A percentile compares a stretch with the other conserved stretches of the same genome.
phyloP scores from a whole-genome alignment of 140 eudicot genomes.

The Ambrosia hybrid region DNA sequence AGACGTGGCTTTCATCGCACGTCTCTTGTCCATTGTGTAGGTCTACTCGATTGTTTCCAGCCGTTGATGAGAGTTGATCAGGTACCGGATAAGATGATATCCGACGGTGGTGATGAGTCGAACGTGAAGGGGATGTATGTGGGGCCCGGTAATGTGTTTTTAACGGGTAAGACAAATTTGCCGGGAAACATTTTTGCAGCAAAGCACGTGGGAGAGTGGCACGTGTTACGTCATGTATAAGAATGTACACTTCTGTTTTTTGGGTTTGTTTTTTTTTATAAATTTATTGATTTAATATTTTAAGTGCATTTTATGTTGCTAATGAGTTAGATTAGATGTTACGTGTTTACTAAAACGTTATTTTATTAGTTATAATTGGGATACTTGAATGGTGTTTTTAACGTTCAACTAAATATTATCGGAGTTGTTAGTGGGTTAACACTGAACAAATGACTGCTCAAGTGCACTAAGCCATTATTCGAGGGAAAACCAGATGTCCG shows the following conservation, averaged over 20 bases:
- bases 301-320: slow-evolving; percentile 2
- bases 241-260: background rate
- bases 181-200: slow-evolving; percentile 36
- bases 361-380: background rate
- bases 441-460: no score
- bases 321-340: no score
- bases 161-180: slow-evolving; percentile 28
- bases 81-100: background rate
- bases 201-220: slow-evolving; percentile 31
- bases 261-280: background rate
- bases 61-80: slow-evolving; percentile 27
- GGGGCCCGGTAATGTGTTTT: slow-evolving; percentile 23
- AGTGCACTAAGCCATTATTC: no score
- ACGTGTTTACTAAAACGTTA: background rate
- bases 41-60: slow-evolving; percentile 40
- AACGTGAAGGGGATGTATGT: slow-evolving; percentile 2
- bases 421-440: no score
- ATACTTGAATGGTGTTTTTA: no score
- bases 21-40: slow-evolving; percentile 76
- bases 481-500: no score
- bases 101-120: slow-evolving; percentile 23
- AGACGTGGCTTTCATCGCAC: slow-evolving; percentile 78
- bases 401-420: no score
- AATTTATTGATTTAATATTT: background rate
- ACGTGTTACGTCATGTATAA: slow-evolving; percentile 31